Evolutionary conservation across 1,284 basidiomycete genomes (phyloP).

Genomic region (Fomitopsis betulina): DNA sequence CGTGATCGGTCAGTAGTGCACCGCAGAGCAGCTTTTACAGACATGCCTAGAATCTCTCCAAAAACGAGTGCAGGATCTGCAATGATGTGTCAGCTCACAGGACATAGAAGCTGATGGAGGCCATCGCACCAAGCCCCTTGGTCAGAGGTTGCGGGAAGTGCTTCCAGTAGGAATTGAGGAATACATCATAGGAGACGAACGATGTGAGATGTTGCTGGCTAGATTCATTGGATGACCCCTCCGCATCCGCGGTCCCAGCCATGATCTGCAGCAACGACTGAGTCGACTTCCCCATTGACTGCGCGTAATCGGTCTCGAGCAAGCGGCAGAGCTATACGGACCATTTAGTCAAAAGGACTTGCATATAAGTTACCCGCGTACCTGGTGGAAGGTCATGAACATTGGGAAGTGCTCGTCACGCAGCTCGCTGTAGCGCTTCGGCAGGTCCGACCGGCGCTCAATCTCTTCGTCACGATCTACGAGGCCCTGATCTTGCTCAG

Average conservation of each 20-base stretch:
- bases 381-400: conserved; percentile 64
- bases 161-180: conserved; percentile 56
- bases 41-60: conserved; percentile 61
- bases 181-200: conserved; percentile 47
- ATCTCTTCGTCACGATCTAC: conserved; percentile 47
- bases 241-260: neutral
- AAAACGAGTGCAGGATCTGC: conserved; percentile 61
- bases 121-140: conserved; percentile 48
- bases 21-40: neutral
- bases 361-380: conserved; percentile 27
- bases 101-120: neutral
- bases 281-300: neutral
- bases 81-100: neutral
- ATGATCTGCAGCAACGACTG: conserved; percentile 4
- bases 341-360: neutral
- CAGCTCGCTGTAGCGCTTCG: conserved; percentile 52
- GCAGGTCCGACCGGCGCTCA: conserved; percentile 42
- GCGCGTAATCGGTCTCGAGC: conserved; percentile 15
- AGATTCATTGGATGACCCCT: conserved; percentile 20
- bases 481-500: conserved; percentile 30
- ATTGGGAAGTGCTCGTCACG: conserved; percentile 63
- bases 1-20: neutral
- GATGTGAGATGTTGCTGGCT: conserved; percentile 20
- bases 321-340: conserved; percentile 10
- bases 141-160: conserved; percentile 53